Evolutionary conservation across 1,139 yeast species (phyloP).

Genomic region (Suhomyces yuchorum): DNA sequence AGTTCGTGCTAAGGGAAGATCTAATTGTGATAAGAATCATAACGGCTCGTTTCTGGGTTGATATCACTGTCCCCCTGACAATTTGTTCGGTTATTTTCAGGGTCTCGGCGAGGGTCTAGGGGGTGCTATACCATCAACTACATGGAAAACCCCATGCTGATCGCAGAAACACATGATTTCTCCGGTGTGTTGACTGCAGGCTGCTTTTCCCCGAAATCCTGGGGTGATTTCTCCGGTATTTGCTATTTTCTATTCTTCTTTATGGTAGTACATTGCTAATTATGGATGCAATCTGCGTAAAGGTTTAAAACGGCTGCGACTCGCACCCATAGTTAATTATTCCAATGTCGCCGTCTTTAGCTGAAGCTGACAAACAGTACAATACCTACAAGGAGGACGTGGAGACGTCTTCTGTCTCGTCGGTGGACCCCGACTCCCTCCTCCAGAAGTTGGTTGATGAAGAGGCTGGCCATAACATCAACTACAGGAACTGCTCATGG

Average conservation of each 20-base stretch:
- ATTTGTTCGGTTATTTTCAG: background rate
- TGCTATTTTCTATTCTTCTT: background rate
- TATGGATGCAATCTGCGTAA: constrained; percentile 6
- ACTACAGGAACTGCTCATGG: constrained; percentile 59
- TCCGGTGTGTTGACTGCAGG: background rate
- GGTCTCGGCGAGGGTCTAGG: background rate
- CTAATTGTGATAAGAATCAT: background rate
- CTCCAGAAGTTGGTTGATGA: constrained; percentile 16
- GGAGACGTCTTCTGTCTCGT: constrained; percentile 5
- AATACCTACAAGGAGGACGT: constrained; percentile 2
- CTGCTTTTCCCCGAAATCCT: background rate
- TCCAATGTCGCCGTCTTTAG: constrained; percentile 8
- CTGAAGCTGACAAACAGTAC: constrained; percentile 1
- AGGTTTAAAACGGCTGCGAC: constrained; percentile 9
- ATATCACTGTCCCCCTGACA: background rate
- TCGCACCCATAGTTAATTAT: constrained; percentile 2
- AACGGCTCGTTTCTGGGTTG: background rate
- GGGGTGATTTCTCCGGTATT: background rate
- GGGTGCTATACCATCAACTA: background rate
- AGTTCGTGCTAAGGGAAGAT: background rate
- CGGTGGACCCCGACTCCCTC: constrained; percentile 13
- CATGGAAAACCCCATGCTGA: background rate
- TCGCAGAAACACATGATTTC: too few species aligned
- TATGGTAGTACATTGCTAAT: constrained; percentile 2
- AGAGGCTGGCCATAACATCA: constrained; percentile 37